Conservation (phyloP, 768 basidiomycete genomes). For the Coprinopsis strossmayeri region DNA sequence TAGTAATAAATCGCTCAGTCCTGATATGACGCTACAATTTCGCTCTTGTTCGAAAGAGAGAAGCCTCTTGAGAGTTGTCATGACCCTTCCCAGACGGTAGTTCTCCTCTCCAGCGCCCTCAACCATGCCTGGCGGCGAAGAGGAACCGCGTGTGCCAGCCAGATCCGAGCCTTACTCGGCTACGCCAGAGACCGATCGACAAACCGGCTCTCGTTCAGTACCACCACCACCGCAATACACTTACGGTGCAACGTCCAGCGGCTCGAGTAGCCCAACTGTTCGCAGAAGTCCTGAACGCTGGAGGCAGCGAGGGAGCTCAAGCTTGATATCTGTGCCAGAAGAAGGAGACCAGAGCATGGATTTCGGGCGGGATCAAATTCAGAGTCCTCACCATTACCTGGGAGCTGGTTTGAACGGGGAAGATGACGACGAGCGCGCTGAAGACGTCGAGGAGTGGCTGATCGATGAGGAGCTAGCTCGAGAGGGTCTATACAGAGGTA, state of each 20-base stretch:
- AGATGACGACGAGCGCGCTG: conserved; percentile 23
- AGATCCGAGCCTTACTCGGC: too few relatives aligned
- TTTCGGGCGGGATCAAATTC: not conserved
- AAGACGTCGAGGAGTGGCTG: conserved; percentile 29
- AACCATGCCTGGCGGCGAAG: too few relatives aligned
- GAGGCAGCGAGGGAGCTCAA: not conserved
- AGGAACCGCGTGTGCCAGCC: too few relatives aligned
- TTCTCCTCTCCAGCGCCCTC: too few relatives aligned
- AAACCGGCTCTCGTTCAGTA: too few relatives aligned
- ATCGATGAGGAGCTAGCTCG: conserved; percentile 26
- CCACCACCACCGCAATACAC: too few relatives aligned
- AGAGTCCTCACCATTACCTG: conserved; percentile 8
- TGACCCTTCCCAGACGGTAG: too few relatives aligned
- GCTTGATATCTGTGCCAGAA: conserved; percentile 4
- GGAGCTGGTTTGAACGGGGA: conserved; percentile 16
- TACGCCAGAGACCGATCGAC: too few relatives aligned
- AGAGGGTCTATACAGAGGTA: conserved; percentile 26
- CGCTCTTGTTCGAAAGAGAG: too few relatives aligned
- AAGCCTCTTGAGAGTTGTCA: too few relatives aligned
- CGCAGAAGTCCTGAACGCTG: conserved; percentile 1
- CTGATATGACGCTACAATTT: too few relatives aligned
- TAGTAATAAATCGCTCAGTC: too few relatives aligned
- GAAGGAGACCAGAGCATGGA: conserved; percentile 49
- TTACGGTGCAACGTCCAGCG: not conserved
- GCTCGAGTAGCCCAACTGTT: not conserved